Conservation (phyloP, 2,329 filamentous ascomycete genomes). For the Penicillium sp. region DNA sequence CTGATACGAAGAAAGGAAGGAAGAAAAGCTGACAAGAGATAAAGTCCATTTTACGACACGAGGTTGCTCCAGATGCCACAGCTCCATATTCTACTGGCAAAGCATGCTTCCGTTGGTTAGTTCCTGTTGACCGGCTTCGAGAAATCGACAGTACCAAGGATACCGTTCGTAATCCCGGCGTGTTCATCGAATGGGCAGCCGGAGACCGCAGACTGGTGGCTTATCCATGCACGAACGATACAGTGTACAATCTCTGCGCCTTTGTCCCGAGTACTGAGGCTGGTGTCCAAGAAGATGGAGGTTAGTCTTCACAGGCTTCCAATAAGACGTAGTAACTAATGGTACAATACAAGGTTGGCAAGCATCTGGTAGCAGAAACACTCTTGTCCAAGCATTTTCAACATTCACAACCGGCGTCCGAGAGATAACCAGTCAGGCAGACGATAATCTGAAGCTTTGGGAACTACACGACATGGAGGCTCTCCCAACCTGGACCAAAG, state of each 20-base stretch:
- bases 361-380: slow-evolving; percentile 13
- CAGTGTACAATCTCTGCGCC: slow-evolving; percentile 44
- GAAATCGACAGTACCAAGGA: background rate
- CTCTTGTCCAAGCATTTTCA: slow-evolving; percentile 17
- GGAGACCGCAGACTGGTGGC: slow-evolving; percentile 42
- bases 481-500: slow-evolving; percentile 53
- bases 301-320: background rate
- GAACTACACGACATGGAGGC: slow-evolving; percentile 58
- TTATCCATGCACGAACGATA: slow-evolving; percentile 45
- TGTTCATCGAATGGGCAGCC: slow-evolving; percentile 41
- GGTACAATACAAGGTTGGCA: background rate
- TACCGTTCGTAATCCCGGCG: slow-evolving; percentile 20
- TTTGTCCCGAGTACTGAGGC: slow-evolving; percentile 44
- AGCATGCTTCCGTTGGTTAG: slow-evolving; percentile 26
- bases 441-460: slow-evolving; percentile 52
- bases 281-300: slow-evolving; percentile 19
- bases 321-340: no score
- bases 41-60: slow-evolving; percentile 21
- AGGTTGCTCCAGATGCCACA: slow-evolving; percentile 18
- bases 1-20: background rate
- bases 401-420: slow-evolving; percentile 18
- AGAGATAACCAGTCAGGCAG: slow-evolving; percentile 29
- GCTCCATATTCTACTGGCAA: slow-evolving; percentile 21
- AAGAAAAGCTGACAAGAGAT: background rate
- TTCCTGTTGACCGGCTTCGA: slow-evolving; percentile 17